phyloP scores from a whole-genome alignment of 345 rosid genomes.

The Toxicodendron radicans region DNA sequence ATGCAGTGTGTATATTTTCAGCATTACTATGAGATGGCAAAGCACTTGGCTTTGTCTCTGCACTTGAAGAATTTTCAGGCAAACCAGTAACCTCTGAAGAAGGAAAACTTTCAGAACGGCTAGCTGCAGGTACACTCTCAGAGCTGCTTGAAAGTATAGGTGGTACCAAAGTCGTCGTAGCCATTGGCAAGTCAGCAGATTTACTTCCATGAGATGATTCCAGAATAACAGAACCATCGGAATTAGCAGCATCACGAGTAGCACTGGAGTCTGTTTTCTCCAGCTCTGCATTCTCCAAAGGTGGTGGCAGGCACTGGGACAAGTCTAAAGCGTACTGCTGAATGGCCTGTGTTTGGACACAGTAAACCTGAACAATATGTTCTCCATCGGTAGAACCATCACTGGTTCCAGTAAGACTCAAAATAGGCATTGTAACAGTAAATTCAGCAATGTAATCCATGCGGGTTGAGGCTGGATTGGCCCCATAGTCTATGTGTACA shows the following conservation, averaged over 20 bases:
- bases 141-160: conserved; percentile 27
- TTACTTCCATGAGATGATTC: conserved; percentile 41
- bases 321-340: conserved; percentile 75
- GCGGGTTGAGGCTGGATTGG: conserved; percentile 56
- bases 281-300: conserved; percentile 45
- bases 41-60: conserved; percentile 35
- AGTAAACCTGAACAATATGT: conserved; percentile 61
- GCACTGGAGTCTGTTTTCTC: conserved; percentile 50
- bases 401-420: conserved; percentile 76
- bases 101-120: conserved; percentile 36
- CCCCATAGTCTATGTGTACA: conserved; percentile 65
- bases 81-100: conserved; percentile 38
- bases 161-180: conserved; percentile 19
- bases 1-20: conserved; percentile 32
- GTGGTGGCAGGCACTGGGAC: conserved; percentile 68
- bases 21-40: conserved; percentile 36
- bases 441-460: conserved; percentile 76
- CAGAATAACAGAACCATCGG: conserved; percentile 25
- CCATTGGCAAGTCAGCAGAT: conserved; percentile 28
- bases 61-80: conserved; percentile 29
- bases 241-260: conserved; percentile 33
- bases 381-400: conserved; percentile 59
- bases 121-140: conserved; percentile 27
- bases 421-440: conserved; percentile 76
- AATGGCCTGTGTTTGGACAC: conserved; percentile 76